Evolutionary conservation across 2,329 filamentous ascomycete species (phyloP).

Genomic region (Sclerotinia trifoliorum): DNA sequence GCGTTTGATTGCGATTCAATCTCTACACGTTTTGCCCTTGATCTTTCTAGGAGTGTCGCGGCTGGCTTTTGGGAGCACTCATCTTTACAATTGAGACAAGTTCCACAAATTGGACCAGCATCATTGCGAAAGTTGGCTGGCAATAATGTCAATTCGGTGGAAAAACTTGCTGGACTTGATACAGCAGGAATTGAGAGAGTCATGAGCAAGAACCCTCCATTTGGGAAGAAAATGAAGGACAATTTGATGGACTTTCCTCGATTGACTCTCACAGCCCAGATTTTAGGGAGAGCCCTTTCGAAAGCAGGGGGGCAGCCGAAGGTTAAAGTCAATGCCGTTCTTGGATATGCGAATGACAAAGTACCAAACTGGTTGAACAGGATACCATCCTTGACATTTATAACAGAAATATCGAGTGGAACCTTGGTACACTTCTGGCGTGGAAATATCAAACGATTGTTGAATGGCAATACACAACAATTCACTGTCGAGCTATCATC

Average conservation of each 20-base stretch:
- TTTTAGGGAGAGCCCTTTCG: constrained; percentile 35
- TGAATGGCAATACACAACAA: constrained; percentile 55
- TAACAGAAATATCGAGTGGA: constrained; percentile 70
- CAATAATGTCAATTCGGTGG: constrained; percentile 69
- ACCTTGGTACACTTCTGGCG: constrained; percentile 66
- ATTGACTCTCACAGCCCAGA: constrained; percentile 46
- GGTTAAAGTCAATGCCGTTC: constrained; percentile 62
- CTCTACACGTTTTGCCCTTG: constrained; percentile 66
- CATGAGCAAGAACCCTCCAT: constrained; percentile 78
- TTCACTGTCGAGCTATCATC: constrained; percentile 57
- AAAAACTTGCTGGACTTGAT: constrained; percentile 65
- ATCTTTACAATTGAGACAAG: constrained; percentile 76
- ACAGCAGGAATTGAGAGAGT: constrained; percentile 73
- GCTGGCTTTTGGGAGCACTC: constrained; percentile 76
- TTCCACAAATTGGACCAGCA: constrained; percentile 74
- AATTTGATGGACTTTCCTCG: constrained; percentile 68
- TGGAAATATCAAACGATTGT: constrained; percentile 62
- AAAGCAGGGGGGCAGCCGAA: constrained; percentile 47
- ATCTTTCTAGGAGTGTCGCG: constrained; percentile 73
- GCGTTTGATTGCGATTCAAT: constrained; percentile 58
- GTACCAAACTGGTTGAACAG: constrained; percentile 62
- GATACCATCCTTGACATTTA: constrained; percentile 67
- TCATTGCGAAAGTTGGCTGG: constrained; percentile 71
- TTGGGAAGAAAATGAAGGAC: constrained; percentile 68
- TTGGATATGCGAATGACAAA: constrained; percentile 71